Evolutionary conservation across 1,139 yeast genomes (phyloP).

Genomic region (Kluyveromyces sp.): DNA sequence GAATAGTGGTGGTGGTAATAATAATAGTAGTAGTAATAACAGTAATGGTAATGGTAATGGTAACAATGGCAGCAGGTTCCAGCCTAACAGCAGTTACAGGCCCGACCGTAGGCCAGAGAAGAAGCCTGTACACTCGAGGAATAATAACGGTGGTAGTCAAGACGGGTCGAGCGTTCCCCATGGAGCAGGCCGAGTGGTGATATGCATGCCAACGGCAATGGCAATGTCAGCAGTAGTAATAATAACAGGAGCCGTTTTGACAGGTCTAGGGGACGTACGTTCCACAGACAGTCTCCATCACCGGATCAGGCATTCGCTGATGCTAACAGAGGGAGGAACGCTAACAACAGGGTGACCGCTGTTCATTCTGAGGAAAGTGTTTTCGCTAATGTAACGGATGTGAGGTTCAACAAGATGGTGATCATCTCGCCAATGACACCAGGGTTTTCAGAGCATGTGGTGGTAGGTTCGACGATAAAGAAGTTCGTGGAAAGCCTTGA

Average conservation of each 20-base stretch:
- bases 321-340: slow-evolving; percentile 27
- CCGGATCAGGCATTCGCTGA: background rate
- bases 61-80: background rate
- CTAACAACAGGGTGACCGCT: slow-evolving; percentile 25
- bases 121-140: background rate
- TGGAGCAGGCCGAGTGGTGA: too few relatives aligned
- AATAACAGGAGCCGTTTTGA: too few relatives aligned
- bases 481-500: slow-evolving; percentile 34
- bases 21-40: background rate
- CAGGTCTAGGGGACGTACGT: too few relatives aligned
- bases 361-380: slow-evolving; percentile 36
- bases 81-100: background rate
- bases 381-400: slow-evolving; percentile 44
- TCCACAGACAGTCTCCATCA: background rate
- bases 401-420: slow-evolving; percentile 45
- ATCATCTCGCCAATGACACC: slow-evolving; percentile 42
- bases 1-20: background rate
- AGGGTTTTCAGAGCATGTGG: slow-evolving; percentile 32
- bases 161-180: too few relatives aligned
- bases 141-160: background rate
- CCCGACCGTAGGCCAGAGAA: too few relatives aligned
- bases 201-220: too few relatives aligned
- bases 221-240: too few relatives aligned
- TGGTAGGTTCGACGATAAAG: slow-evolving; percentile 39
- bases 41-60: too few relatives aligned